A percentile compares a stretch with the other conserved stretches of the same genome.
Evolutionary conservation across 306 rosid species (phyloP).

Genomic region (Casuarina equisetifolia): DNA sequence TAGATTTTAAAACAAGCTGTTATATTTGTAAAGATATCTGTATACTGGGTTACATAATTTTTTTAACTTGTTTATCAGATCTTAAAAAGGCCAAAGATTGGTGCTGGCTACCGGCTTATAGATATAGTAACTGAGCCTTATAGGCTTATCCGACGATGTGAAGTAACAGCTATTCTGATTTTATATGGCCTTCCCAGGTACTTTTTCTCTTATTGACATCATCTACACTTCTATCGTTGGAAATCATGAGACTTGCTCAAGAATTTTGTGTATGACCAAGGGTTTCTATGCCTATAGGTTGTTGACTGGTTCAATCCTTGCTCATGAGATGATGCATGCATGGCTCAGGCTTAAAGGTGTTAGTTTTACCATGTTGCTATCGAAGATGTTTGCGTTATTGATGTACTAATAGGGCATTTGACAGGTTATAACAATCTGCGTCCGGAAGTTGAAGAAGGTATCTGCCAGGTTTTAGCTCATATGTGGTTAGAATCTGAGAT

Average conservation of each 20-base stretch:
- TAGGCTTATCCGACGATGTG: slow-evolving; percentile 75
- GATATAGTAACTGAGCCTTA: slow-evolving; percentile 92
- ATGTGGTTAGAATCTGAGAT: slow-evolving; percentile 96
- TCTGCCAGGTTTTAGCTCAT: slow-evolving; percentile 94
- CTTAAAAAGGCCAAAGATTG: slow-evolving; percentile 74
- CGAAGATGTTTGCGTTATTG: not conserved
- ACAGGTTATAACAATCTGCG: slow-evolving; percentile 83
- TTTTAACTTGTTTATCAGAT: slow-evolving; percentile 48
- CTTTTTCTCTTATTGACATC: slow-evolving; percentile 1
- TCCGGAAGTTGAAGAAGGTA: slow-evolving; percentile 98
- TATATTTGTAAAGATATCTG: slow-evolving; percentile 19
- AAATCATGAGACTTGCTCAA: not conserved
- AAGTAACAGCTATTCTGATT: slow-evolving; percentile 95
- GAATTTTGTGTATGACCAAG: slow-evolving; percentile 26
- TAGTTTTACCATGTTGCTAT: slow-evolving; percentile 14
- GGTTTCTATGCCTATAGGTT: slow-evolving; percentile 49
- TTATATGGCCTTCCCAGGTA: slow-evolving; percentile 98
- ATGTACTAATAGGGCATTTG: slow-evolving; percentile 16
- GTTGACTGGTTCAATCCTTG: slow-evolving; percentile 90
- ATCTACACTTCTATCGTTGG: slow-evolving; percentile 3
- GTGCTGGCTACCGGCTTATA: slow-evolving; percentile 68
- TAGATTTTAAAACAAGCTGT: not conserved
- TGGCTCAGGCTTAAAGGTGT: slow-evolving; percentile 98
- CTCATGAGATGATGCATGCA: slow-evolving; percentile 99
- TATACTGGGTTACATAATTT: not conserved